Evolutionary conservation across 306 rosid genomes (phyloP), one percentile per base, ranked within the genome.

Genomic region (Quercus cerris): DNA sequence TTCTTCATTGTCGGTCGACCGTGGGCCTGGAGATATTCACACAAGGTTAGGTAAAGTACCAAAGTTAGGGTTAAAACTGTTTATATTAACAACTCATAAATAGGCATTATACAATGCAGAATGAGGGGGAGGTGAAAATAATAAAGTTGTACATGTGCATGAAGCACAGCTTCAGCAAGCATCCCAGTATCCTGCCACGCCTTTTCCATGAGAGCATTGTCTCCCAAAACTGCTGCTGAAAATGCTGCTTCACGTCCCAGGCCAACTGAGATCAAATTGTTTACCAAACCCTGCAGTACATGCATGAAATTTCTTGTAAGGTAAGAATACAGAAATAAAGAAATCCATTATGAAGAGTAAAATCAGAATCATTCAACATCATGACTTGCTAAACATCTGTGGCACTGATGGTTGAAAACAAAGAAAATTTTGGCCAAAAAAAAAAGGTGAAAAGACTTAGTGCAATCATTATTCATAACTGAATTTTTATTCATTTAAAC

Each of bases 161-260:
- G 99, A 85, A 96, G 98, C 81, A 96, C 99, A 67, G 99, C 98
- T 83, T 96, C 99, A 5, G 98, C 99, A 31, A 89, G 92, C 99
- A 96, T 93, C 81, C 99, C 99, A 19, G 98, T 96, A 71, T 96
- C 99, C 85, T 93, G 99, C 98, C 98, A 96, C 7, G 98, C 98
- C 92, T 90, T 96, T 77, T 96, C 99, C 99, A 96, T 96, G 20
- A 93, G 92, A 49, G 91, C 97, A 75, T 96, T 96, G 89, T 96
- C 99, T 44, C 98, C 98, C 87, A 96, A 91, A 78, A 96, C 93
- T 52, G 98, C 97, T 54, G 90, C 98, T 76, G 99, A 85, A 86
- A 95, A 95, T 79, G 99, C 98, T 59, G 97, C 98, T 89, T 95
- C 98, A 63, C 99, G 94, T 75, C 99, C 99, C 82, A 90, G 81